These are phyloP conservation scores for Leccinum ochraceum DNA, from an alignment of 768 basidiomycete genomes.

Conservation along the genomic window DNA sequence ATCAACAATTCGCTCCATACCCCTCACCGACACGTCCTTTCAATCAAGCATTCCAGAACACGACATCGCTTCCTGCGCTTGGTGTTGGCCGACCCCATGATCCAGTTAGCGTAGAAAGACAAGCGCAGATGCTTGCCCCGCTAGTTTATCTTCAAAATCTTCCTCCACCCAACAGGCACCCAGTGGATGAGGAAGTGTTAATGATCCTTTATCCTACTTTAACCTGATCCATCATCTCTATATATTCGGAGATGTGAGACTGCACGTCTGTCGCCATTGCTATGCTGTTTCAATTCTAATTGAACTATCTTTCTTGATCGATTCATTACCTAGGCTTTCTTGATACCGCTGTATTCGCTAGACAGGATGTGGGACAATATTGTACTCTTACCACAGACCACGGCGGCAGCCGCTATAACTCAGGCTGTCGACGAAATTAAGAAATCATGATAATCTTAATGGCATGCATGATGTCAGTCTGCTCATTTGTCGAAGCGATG, in stretches of 20 bases:
- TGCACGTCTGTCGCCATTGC: constrained; percentile 10
- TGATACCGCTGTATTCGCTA: constrained; percentile 27
- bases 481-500: background rate
- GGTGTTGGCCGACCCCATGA: constrained; percentile 1
- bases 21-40: constrained; percentile 28
- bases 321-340: constrained; percentile 11
- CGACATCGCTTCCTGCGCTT: constrained; percentile 1
- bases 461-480: background rate
- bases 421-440: background rate
- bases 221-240: constrained; percentile 24
- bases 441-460: background rate
- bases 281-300: constrained; percentile 9
- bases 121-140: constrained; percentile 50
- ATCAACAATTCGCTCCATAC: constrained; percentile 34
- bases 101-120: constrained; percentile 16
- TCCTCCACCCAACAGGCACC: constrained; percentile 64
- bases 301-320: constrained; percentile 11
- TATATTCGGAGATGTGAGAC: constrained; percentile 11
- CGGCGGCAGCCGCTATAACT: background rate
- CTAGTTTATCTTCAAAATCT: constrained; percentile 61
- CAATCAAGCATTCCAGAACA: constrained; percentile 12
- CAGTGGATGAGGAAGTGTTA: constrained; percentile 68
- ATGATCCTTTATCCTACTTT: constrained; percentile 51
- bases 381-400: constrained; percentile 8
- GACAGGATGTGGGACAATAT: constrained; percentile 21